Evolutionary conservation across 768 basidiomycete species (phyloP).

Genomic region (Rhizopogon vulgaris): DNA sequence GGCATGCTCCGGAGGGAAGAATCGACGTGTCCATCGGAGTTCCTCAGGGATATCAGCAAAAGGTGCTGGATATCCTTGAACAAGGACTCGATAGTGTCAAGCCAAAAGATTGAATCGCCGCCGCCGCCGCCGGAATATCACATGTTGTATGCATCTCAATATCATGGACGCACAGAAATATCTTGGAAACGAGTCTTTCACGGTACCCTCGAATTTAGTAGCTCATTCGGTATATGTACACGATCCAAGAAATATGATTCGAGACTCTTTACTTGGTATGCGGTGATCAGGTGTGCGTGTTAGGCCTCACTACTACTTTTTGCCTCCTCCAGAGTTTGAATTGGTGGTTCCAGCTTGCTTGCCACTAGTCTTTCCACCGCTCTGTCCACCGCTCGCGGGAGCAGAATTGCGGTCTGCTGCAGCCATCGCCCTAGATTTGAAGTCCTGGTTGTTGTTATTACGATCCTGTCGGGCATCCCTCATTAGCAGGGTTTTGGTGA

Average conservation of each 20-base stretch:
- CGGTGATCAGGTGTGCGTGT: background rate
- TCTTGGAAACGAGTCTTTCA: background rate
- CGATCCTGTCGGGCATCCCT: background rate
- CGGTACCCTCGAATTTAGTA: background rate
- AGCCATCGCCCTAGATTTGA: background rate
- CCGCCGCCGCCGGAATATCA: too few relatives aligned
- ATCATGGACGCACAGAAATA: background rate
- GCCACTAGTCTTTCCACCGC: background rate
- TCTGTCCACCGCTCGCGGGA: background rate
- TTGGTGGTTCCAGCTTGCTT: background rate
- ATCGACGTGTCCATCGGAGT: slow-evolving; percentile 20
- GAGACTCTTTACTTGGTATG: background rate
- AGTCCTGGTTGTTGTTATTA: background rate
- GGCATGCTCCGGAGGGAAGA: slow-evolving; percentile 9
- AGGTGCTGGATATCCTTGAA: slow-evolving; percentile 12
- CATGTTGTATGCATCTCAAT: background rate
- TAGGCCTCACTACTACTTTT: background rate
- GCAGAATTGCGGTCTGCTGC: background rate
- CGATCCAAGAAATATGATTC: background rate
- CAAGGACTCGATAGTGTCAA: slow-evolving; percentile 1
- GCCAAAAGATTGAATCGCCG: background rate
- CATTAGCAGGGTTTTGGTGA: too few relatives aligned
- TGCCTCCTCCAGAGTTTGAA: background rate
- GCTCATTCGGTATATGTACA: background rate
- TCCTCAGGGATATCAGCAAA: slow-evolving; percentile 13